These are phyloP conservation scores for Podospora tetraspora DNA, from an alignment of 495 filamentous ascomycete genomes.

Conservation along the genomic window DNA sequence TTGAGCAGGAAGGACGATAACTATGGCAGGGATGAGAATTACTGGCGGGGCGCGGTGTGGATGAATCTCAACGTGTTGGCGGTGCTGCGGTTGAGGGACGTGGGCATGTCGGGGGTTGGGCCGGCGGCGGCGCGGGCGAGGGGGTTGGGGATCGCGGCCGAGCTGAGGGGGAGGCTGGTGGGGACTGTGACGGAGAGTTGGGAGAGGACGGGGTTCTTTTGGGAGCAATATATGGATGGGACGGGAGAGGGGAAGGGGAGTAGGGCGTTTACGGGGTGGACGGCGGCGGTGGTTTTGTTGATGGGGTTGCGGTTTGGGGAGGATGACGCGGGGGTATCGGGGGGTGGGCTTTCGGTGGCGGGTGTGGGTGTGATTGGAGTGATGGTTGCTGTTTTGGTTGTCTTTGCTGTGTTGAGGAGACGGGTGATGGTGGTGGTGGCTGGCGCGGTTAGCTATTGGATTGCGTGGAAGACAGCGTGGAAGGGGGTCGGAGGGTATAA, in stretches of 20 bases:
- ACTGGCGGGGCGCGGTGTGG: slow-evolving; percentile 92
- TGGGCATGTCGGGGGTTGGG: slow-evolving; percentile 45
- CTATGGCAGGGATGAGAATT: slow-evolving; percentile 85
- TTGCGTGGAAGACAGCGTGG: neutral
- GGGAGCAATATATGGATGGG: slow-evolving; percentile 94
- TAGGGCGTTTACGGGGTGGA: slow-evolving; percentile 96
- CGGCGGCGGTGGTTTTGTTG: slow-evolving; percentile 86
- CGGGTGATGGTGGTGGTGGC: neutral
- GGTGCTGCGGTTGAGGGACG: slow-evolving; percentile 59
- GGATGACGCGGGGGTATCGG: neutral
- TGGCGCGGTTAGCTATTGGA: neutral
- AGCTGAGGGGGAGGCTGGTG: slow-evolving; percentile 71
- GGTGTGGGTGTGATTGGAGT: neutral
- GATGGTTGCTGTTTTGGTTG: neutral
- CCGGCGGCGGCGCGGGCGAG: slow-evolving; percentile 50
- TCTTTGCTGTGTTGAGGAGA: neutral
- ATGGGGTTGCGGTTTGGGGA: slow-evolving; percentile 61
- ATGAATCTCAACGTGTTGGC: slow-evolving; percentile 92
- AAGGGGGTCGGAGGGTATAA: slow-evolving; percentile 1
- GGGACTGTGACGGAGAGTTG: slow-evolving; percentile 78
- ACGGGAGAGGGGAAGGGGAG: slow-evolving; percentile 83
- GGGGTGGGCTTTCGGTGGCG: neutral
- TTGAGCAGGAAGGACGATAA: slow-evolving; percentile 70
- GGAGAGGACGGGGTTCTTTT: slow-evolving; percentile 88
- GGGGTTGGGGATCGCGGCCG: slow-evolving; percentile 62